These are phyloP conservation scores for Emydomyces testavorans DNA, from an alignment of 2,329 filamentous ascomycete species.

Conservation along the genomic window DNA sequence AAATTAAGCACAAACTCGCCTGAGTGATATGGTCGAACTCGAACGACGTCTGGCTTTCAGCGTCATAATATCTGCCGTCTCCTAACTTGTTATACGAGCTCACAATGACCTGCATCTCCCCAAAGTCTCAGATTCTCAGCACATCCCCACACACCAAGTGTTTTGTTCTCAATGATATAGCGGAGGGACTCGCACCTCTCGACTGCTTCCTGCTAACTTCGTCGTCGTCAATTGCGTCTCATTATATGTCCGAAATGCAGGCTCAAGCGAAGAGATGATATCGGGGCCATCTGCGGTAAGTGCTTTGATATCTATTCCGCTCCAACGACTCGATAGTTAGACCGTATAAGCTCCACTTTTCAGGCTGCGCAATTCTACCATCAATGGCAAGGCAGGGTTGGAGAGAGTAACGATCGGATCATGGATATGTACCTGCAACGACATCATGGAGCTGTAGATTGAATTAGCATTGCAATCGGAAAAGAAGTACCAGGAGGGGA, in stretches of 20 bases:
- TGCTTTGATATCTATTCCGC: constrained; percentile 66
- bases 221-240: constrained; percentile 84
- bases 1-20: constrained; percentile 33
- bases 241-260: constrained; percentile 89
- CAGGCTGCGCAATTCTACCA: background rate
- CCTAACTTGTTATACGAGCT: constrained; percentile 77
- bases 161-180: background rate
- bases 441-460: constrained; percentile 66
- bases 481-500: background rate
- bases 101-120: constrained; percentile 44
- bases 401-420: background rate
- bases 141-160: background rate
- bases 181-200: constrained; percentile 46
- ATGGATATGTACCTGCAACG: constrained; percentile 54
- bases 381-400: too few relatives aligned
- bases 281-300: constrained; percentile 60
- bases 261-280: constrained; percentile 59
- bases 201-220: constrained; percentile 77
- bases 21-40: constrained; percentile 74
- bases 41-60: constrained; percentile 78
- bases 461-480: constrained; percentile 15
- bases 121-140: background rate
- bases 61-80: constrained; percentile 76
- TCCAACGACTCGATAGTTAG: background rate
- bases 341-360: background rate